A percentile compares a stretch with the other conserved stretches of the same genome.
phyloP scores from a whole-genome alignment of 2,329 filamentous ascomycete species.

The Aspergillus pseudonomiae region DNA sequence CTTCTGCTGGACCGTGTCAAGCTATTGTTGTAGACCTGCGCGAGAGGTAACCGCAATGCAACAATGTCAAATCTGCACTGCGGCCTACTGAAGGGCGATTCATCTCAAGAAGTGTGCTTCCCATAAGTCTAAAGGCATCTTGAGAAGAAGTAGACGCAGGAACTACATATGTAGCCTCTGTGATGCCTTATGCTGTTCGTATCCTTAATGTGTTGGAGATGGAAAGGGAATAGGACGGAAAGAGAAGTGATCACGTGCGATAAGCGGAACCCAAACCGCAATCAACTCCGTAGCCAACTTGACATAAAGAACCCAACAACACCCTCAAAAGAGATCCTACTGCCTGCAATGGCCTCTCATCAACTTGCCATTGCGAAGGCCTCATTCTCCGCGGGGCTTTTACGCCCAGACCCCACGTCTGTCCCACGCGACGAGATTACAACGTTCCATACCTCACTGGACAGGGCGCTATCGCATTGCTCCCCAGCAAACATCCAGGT shows the following conservation, averaged over 20 bases:
- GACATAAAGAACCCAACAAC: constrained; percentile 3
- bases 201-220: too few relatives aligned
- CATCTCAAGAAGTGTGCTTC: not conserved
- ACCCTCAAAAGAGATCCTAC: not conserved
- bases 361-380: constrained; percentile 78
- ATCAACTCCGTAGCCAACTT: constrained; percentile 1
- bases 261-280: not conserved
- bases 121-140: not conserved
- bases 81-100: not conserved
- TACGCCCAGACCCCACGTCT: constrained; percentile 73
- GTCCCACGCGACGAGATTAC: constrained; percentile 71
- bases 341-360: constrained; percentile 62
- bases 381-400: constrained; percentile 71
- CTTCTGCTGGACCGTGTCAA: not conserved
- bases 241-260: constrained; percentile 3
- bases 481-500: constrained; percentile 85
- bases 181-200: too few relatives aligned
- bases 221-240: not conserved
- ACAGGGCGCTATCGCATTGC: constrained; percentile 69
- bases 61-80: not conserved
- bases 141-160: not conserved
- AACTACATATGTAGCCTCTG: not conserved
- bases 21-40: not conserved
- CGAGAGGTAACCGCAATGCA: not conserved
- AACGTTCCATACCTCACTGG: constrained; percentile 67